phyloP scores from a whole-genome alignment of 2,329 filamentous ascomycete genomes.

The Verticillium nonalfalfae region DNA sequence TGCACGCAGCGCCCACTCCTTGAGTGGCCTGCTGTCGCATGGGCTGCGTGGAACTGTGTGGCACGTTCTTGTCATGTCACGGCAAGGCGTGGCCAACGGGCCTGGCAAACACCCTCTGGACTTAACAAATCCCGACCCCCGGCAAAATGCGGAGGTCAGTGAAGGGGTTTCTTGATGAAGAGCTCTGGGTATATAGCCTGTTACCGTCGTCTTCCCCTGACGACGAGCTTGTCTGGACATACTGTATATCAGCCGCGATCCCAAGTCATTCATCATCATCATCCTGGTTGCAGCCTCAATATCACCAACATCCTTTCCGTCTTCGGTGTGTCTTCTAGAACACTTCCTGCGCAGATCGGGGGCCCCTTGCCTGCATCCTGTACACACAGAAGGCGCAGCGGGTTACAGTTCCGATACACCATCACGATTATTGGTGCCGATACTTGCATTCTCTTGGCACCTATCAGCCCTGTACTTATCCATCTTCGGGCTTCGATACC shows the following conservation, averaged over 20 bases:
- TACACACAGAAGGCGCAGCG: too few relatives aligned
- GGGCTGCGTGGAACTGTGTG: neutral
- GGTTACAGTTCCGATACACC: neutral
- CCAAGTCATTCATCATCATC: neutral
- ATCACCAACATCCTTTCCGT: neutral
- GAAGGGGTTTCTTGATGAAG: neutral
- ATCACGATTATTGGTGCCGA: neutral
- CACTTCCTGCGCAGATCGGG: neutral
- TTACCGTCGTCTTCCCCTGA: neutral
- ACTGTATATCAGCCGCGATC: neutral
- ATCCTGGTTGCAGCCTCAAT: too few relatives aligned
- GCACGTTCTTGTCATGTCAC: neutral
- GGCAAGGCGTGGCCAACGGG: neutral
- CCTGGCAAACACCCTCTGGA: neutral
- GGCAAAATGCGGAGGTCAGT: neutral
- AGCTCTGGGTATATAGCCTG: neutral
- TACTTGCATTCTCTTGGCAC: neutral
- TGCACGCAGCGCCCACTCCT: neutral
- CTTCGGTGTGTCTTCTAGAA: neutral
- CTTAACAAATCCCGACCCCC: neutral
- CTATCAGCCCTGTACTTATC: neutral
- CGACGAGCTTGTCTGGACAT: neutral
- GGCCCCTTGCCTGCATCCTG: too few relatives aligned
- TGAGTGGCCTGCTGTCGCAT: neutral
- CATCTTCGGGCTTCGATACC: neutral